Evolutionary conservation across 2,329 filamentous ascomycete species (phyloP), one percentile per base, ranked within the genome.

Genomic region (Aspergillus amoenus): DNA sequence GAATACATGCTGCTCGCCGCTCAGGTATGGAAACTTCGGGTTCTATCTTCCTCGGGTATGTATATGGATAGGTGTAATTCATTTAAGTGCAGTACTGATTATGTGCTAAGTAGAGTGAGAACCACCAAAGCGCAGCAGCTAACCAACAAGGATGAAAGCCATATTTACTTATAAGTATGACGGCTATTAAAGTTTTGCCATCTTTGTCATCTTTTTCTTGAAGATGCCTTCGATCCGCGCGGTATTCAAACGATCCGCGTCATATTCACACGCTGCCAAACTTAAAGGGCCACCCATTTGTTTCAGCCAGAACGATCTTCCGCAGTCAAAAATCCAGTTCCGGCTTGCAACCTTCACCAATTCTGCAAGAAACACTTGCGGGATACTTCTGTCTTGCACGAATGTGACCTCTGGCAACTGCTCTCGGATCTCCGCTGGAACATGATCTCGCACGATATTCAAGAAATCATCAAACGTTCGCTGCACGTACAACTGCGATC

Each of bases 311-410:
- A 70, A 71, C 7, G 69, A 71, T 34, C 67, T 60, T 9, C 70
- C 66, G 47, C 70, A 72, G 49, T 72, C 68, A 55, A 72, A 72
- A 7, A 65, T 5, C 70, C 70, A 72, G 50, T 71, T 67, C 2
- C 70, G 64, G 12, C 68, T 69, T 12, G 65, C 66, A 7, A 70
- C 69, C 46, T 64, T 66, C n/a, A 72, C 68, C 46, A 72, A 57
- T 44, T 72, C 70, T 4, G 70, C 70, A 30, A 72, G 61, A 27
- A 70, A 66, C 12, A 65, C 66, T 44, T 72, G 70, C 6, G 62
- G 65, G 5, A 52, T 63, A 49, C 41, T 61, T n/a, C 46, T 60
- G 37, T 71, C 68, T 41, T 70, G 58, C 7, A 69, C 70, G 37
- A 71, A 72, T 5, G 66, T 34, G 3, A 72, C 56, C 6, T 42